Percentiles rank a stretch among this genome's conserved stretches.
Conservation (phyloP, 1,284 basidiomycete species). For the Hypsizygus ulmarius region DNA sequence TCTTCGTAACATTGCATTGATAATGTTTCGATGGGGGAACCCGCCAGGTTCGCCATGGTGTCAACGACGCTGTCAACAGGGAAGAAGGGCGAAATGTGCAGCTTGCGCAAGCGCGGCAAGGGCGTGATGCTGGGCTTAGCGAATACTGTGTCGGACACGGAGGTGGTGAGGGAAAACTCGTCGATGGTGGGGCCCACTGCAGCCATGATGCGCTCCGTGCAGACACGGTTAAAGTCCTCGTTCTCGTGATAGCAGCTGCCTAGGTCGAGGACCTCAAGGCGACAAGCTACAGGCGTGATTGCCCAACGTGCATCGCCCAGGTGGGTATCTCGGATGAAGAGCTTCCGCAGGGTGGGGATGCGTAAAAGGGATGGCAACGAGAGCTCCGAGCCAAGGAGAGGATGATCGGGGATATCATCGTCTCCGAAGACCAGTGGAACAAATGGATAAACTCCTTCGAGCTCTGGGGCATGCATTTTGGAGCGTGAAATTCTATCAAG, state of each 20-base stretch:
- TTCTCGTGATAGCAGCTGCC: conserved; percentile 56
- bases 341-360: conserved; percentile 56
- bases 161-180: conserved; percentile 52
- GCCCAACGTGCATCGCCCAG: conserved; percentile 62
- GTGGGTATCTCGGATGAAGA: conserved; percentile 67
- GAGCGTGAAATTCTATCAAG: conserved; percentile 67
- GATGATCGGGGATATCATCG: conserved; percentile 56
- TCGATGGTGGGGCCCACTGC: conserved; percentile 52
- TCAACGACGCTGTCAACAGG: conserved; percentile 58
- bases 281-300: conserved; percentile 44
- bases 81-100: conserved; percentile 61
- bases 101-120: conserved; percentile 48
- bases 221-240: conserved; percentile 49
- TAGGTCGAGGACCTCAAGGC: conserved; percentile 56
- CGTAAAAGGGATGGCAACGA: conserved; percentile 62
- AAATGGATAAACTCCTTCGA: conserved; percentile 48
- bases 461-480: conserved; percentile 54
- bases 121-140: conserved; percentile 47
- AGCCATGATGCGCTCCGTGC: conserved; percentile 58
- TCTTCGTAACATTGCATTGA: conserved; percentile 59
- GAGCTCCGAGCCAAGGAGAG: conserved; percentile 53
- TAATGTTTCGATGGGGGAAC: conserved; percentile 57
- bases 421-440: conserved; percentile 60
- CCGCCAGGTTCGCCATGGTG: conserved; percentile 56
- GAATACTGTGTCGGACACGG: conserved; percentile 44